These are phyloP conservation scores for Hevea brasiliensis DNA, from an alignment of 345 rosid species.

Conservation along the genomic window DNA sequence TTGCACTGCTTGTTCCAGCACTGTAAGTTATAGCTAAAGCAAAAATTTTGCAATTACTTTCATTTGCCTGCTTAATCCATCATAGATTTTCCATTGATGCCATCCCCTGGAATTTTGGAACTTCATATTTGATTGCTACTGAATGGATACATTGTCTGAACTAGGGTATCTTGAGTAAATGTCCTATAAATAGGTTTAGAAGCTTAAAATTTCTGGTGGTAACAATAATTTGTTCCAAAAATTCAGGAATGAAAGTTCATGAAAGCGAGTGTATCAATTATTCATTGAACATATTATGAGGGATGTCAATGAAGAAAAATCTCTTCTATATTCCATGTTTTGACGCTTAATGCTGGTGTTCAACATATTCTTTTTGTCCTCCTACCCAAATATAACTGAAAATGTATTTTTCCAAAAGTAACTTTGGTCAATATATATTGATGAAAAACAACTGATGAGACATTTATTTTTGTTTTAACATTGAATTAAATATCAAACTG, in stretches of 20 bases:
- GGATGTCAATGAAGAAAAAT: too few species aligned
- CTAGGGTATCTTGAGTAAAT: neutral
- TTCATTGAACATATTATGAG: neutral
- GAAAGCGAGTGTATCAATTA: neutral
- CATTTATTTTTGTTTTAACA: too few species aligned
- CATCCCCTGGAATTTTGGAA: neutral
- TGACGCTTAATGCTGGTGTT: too few species aligned
- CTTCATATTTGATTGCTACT: neutral
- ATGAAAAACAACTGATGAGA: too few species aligned
- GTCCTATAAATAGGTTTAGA: neutral
- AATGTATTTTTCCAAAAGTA: too few species aligned
- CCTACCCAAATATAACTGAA: too few species aligned
- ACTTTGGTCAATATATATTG: too few species aligned
- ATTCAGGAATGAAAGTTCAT: neutral
- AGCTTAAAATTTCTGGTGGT: neutral
- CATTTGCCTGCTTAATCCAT: neutral
- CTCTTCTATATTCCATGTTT: too few species aligned
- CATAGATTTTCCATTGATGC: neutral
- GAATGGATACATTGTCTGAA: neutral
- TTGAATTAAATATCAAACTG: too few species aligned
- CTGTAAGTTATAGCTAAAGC: slow-evolving; percentile 45
- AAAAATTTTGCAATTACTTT: neutral
- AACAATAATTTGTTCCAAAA: neutral
- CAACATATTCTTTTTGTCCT: too few species aligned
- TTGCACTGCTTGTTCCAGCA: slow-evolving; percentile 85